Evolutionary conservation across 2,329 filamentous ascomycete genomes (phyloP), one percentile per base, ranked within the genome.

Genomic region (Fusarium sp.): DNA sequence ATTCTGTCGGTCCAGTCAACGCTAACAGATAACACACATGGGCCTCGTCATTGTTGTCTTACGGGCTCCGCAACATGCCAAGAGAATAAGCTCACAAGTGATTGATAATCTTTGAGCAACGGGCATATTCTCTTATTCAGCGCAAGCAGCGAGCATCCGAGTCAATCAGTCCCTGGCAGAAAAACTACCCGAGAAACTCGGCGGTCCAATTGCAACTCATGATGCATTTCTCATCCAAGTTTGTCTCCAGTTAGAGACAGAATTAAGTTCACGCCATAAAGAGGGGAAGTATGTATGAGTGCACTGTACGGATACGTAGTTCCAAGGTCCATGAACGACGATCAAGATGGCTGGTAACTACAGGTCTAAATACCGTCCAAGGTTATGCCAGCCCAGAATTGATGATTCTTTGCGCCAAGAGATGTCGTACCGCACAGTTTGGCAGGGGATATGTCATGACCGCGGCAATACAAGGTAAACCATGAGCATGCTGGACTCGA

Each of bases 11-110:
- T 42, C 66, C 65, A 69, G 65, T 69, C 57, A 69, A 57, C 38
- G 30, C 31, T 62, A 31, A 57, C 16, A 41, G 59, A 70, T 65
- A 65, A 59, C 31, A 65, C 66, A 70, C 66, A 70, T 69, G 65
- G 59, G 33, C 38, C 36, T 42, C 28, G 58, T 35, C n/a, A 39
- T 22, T 30, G 18, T 63, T 55, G 36, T 41, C 33, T 51, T n/a
- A 61, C 24, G 15, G 26, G 61, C 14, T 68, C 39, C 22, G 38
- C 20, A 16, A 18, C 15, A 22, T 63, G 65, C 65, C 48, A 69
- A 69, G 65, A 68, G 30, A 28, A 38, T n/a, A 35, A 63, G 36
- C 30, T 55, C 47, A 28, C 64, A 50, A 68, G 54, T 62, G 55
- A 47, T 30, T 36, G 36, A 47, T n/a, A 36, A 50, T 41, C 26